These are phyloP conservation scores for Metrosideros polymorpha DNA, from an alignment of 441 rosid species.

Conservation along the genomic window DNA sequence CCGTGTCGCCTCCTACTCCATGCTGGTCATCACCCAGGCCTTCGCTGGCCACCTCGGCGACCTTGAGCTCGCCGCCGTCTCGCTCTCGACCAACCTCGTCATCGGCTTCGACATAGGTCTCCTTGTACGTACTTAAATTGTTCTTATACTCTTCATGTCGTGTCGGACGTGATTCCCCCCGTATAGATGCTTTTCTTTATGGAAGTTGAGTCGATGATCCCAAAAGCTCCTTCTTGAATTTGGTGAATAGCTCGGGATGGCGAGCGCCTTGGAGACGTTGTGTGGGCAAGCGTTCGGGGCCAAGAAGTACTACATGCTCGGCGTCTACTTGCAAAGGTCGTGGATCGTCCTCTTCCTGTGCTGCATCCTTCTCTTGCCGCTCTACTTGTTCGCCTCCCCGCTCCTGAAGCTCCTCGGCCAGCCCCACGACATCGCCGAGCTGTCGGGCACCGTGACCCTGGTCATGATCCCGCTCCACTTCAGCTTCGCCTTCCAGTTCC, in stretches of 20 bases:
- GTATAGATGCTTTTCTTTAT: not conserved
- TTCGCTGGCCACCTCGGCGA: slow-evolving; percentile 3
- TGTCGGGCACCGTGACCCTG: not conserved
- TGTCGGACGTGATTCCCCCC: not conserved
- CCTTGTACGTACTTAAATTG: not conserved
- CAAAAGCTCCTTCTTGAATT: not conserved
- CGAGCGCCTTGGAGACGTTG: slow-evolving; percentile 8
- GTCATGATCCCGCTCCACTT: slow-evolving; percentile 17
- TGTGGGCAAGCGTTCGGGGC: slow-evolving; percentile 16
- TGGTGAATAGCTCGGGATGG: slow-evolving; percentile 1
- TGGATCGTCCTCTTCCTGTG: slow-evolving; percentile 13
- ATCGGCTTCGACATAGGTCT: slow-evolving; percentile 2
- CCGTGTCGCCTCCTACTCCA: not conserved
- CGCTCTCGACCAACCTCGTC: not conserved
- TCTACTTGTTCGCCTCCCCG: slow-evolving; percentile 3
- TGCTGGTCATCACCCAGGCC: not conserved
- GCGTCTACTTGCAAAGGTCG: slow-evolving; percentile 14
- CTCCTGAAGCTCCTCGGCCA: slow-evolving; percentile 8
- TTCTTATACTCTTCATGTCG: not conserved
- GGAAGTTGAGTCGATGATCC: not conserved
- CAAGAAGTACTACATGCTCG: slow-evolving; percentile 9
- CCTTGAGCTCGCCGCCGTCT: slow-evolving; percentile 1
- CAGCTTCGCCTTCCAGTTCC: slow-evolving; percentile 18
- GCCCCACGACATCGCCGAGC: not conserved
- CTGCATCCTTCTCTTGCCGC: slow-evolving; percentile 13